Evolutionary conservation across 116 monocot species (phyloP), one percentile per base, ranked within the genome.

Genomic region (Papilionanthe hybrid): DNA sequence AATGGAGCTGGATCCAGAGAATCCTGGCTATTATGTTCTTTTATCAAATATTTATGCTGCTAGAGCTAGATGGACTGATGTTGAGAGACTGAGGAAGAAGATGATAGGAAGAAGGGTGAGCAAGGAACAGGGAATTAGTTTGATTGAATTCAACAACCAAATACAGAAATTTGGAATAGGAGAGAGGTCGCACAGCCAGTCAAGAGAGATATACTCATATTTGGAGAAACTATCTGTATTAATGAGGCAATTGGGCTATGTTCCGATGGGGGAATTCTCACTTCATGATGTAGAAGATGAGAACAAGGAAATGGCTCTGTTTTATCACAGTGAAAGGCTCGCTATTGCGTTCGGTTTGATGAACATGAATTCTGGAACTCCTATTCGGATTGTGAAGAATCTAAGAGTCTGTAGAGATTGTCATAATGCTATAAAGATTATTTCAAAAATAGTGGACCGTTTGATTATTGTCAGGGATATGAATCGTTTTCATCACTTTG

Each of bases 21-120:
- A 81, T 81, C 77, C 85, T 29, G 82, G 75, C 13, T 82, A 80
- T 55, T 85, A 82, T 80, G 88, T 85, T 49, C 77, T 85, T 53
- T 30, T 88, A 25, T 88, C 88, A 20, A 88, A 82, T 29, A 82
- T 85, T 10, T 85, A 88, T 78, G 88, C 85, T 44, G 79, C 82
- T 25, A 85, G 72, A 47, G 78, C 77, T 18, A 77, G 88, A 74
- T 88, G 88, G 88, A 82, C 15, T n/a, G 85, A 84, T 68, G 82
- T 80, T 71, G 85, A 80, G 60, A 85, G 79, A 75, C 73, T 85
- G 29, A 82, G 85, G 77, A 79, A 82, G 53, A 10, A 77, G 20
- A 84, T 84, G 81, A 43, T 63, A 4, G 87, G 77, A 19, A 78
- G 87, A 63, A 79, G 45, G 44, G 78, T 84, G 69, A 76, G 13